Evolutionary conservation across 495 filamentous ascomycete genomes (phyloP).

Genomic region (Copromyces sp.): DNA sequence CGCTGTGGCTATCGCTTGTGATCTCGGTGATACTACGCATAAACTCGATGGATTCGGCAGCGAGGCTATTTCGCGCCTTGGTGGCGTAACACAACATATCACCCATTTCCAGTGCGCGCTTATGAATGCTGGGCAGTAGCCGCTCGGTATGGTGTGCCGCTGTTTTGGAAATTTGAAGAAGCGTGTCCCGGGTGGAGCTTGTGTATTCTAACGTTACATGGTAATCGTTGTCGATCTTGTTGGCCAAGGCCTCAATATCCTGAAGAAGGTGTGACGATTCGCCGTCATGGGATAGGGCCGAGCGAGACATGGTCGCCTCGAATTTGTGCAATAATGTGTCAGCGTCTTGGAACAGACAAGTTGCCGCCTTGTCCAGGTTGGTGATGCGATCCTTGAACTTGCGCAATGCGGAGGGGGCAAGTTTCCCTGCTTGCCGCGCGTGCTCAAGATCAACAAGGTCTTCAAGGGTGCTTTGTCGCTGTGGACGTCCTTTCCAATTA

Average conservation of each 20-base stretch:
- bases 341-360: constrained; percentile 32
- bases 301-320: constrained; percentile 38
- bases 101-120: constrained; percentile 65
- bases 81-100: constrained; percentile 57
- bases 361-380: constrained; percentile 38
- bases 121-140: constrained; percentile 68
- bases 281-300: constrained; percentile 26
- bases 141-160: constrained; percentile 79
- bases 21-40: constrained; percentile 74
- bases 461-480: constrained; percentile 47
- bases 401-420: constrained; percentile 33
- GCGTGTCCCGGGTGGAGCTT: constrained; percentile 58
- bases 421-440: constrained; percentile 51
- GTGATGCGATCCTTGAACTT: constrained; percentile 35
- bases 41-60: constrained; percentile 49
- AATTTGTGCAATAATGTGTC: constrained; percentile 39
- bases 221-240: constrained; percentile 79
- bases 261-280: constrained; percentile 51
- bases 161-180: constrained; percentile 74
- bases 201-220: constrained; percentile 64
- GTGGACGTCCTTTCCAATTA: constrained; percentile 27
- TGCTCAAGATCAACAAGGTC: constrained; percentile 61
- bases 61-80: constrained; percentile 47
- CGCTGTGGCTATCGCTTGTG: constrained; percentile 58
- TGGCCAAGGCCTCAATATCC: constrained; percentile 76